Percentiles rank a stretch among this genome's conserved stretches.
These are phyloP conservation scores for Leptomonas pyrrhocoris DNA, from an alignment of 208 protist genomes.

Conservation along the genomic window DNA sequence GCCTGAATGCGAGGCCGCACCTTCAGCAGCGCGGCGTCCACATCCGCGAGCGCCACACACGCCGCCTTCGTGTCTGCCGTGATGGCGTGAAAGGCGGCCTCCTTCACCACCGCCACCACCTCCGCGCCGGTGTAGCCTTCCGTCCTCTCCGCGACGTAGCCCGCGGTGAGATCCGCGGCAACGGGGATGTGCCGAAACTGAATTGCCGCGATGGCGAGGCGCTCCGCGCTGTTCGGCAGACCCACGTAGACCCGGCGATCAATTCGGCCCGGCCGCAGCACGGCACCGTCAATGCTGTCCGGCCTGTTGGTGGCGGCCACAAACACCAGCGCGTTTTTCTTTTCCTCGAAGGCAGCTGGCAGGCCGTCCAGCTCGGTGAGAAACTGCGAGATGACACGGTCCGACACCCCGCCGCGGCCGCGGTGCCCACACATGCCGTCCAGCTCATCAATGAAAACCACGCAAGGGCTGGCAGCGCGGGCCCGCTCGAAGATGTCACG, in stretches of 20 bases:
- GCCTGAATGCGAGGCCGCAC: conserved; percentile 57
- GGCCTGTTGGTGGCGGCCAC: conserved; percentile 94
- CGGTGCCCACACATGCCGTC: conserved; percentile 98
- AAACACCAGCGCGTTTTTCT: conserved; percentile 92
- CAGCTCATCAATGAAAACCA: conserved; percentile 99
- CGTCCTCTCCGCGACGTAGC: conserved; percentile 56
- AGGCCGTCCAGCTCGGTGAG: conserved; percentile 94
- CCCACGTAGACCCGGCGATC: conserved; percentile 93
- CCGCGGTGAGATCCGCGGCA: conserved; percentile 48
- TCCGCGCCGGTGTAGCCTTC: conserved; percentile 95
- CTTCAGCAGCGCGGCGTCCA: conserved; percentile 62
- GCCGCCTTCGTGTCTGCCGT: conserved; percentile 50
- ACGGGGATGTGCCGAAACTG: conserved; percentile 70
- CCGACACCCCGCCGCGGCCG: conserved; percentile 86
- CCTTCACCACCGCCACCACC: conserved; percentile 89
- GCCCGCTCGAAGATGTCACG: conserved; percentile 95
- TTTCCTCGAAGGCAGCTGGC: conserved; percentile 37
- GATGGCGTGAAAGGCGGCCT: conserved; percentile 90
- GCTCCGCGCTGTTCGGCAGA: conserved; percentile 74
- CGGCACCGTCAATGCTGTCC: conserved; percentile 90
- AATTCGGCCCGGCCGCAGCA: conserved; percentile 93
- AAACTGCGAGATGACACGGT: conserved; percentile 99
- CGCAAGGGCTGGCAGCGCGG: conserved; percentile 43
- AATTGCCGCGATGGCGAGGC: conserved; percentile 90
- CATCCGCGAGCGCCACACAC: conserved; percentile 46